Evolutionary conservation across 129 eudicot species (phyloP).

Genomic region (Scalesia atractyloides): DNA sequence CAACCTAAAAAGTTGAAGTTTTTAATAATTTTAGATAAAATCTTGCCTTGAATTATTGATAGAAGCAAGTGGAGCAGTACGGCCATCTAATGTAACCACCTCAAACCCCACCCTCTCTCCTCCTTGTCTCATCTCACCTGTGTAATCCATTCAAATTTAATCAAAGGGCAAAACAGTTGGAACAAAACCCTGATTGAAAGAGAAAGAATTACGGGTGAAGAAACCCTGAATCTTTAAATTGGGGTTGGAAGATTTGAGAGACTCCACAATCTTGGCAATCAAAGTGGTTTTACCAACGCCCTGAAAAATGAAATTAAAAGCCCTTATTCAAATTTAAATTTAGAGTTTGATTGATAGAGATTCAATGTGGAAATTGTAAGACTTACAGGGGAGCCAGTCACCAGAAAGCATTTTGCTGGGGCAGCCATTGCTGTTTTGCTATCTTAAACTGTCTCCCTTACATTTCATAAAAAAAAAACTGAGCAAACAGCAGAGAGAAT

Average conservation of each 20-base stretch:
- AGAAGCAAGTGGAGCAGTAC: slow-evolving; percentile 68
- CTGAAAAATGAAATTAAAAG: slow-evolving; percentile 32
- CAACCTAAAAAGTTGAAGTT: not conserved
- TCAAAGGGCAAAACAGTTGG: not conserved
- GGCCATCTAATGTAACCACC: slow-evolving; percentile 76
- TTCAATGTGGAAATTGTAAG: not conserved
- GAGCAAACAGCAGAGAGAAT: no score
- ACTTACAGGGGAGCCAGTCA: slow-evolving; percentile 74
- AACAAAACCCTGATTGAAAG: not conserved
- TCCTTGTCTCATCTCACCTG: slow-evolving; percentile 80
- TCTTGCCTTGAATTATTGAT: slow-evolving; percentile 43
- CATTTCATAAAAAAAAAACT: no score
- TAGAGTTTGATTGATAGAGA: not conserved
- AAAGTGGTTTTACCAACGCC: slow-evolving; percentile 92
- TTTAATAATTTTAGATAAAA: not conserved
- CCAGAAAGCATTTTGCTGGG: slow-evolving; percentile 58
- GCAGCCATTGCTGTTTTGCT: slow-evolving; percentile 36
- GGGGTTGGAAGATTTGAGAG: slow-evolving; percentile 60
- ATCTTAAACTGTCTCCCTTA: not conserved
- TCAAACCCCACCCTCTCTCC: slow-evolving; percentile 86
- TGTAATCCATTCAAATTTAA: slow-evolving; percentile 6
- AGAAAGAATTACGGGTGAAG: slow-evolving; percentile 57
- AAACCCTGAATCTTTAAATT: slow-evolving; percentile 76
- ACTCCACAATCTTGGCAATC: slow-evolving; percentile 61
- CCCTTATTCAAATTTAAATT: no score